A percentile compares a stretch with the other conserved stretches of the same genome.
Conservation (phyloP, 2,329 filamentous ascomycete species). For the Chalaropsis ovoidea region DNA sequence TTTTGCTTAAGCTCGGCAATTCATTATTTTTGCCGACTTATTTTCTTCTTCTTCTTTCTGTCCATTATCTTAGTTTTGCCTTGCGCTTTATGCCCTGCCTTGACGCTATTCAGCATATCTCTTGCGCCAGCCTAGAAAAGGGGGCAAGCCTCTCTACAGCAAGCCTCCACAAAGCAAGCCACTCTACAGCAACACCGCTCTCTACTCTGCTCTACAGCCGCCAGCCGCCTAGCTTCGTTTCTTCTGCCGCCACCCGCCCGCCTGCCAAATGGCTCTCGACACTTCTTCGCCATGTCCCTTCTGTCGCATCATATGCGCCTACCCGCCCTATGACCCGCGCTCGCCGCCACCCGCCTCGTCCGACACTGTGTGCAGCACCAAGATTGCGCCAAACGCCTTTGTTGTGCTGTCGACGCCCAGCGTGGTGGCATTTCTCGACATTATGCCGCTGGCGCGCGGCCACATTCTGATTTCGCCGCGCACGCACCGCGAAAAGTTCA, state of each 20-base stretch:
- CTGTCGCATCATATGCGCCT: slow-evolving; percentile 47
- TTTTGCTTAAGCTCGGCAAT: not conserved
- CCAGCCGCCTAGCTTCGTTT: not conserved
- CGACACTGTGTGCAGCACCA: slow-evolving; percentile 29
- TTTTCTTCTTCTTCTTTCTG: not conserved
- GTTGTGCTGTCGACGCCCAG: slow-evolving; percentile 67
- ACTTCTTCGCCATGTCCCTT: slow-evolving; percentile 43
- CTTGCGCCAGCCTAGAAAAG: too few species aligned
- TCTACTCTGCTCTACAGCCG: not conserved
- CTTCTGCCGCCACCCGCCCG: not conserved
- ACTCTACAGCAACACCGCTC: not conserved
- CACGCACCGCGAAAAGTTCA: slow-evolving; percentile 65
- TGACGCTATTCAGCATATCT: too few species aligned
- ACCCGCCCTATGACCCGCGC: slow-evolving; percentile 39
- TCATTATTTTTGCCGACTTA: not conserved
- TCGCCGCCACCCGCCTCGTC: slow-evolving; percentile 35
- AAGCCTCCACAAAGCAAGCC: too few species aligned
- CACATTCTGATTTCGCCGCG: slow-evolving; percentile 77
- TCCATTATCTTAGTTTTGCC: not conserved
- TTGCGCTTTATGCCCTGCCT: too few species aligned
- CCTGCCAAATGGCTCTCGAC: not conserved
- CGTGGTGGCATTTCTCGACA: slow-evolving; percentile 84
- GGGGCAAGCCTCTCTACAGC: too few species aligned
- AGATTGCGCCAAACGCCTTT: slow-evolving; percentile 41
- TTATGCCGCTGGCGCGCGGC: slow-evolving; percentile 72